Percentiles rank a stretch among this genome's conserved stretches.
These are phyloP conservation scores for Funneliformis mosseae DNA, from an alignment of 192 early-diverging fungal genomes.

Conservation along the genomic window DNA sequence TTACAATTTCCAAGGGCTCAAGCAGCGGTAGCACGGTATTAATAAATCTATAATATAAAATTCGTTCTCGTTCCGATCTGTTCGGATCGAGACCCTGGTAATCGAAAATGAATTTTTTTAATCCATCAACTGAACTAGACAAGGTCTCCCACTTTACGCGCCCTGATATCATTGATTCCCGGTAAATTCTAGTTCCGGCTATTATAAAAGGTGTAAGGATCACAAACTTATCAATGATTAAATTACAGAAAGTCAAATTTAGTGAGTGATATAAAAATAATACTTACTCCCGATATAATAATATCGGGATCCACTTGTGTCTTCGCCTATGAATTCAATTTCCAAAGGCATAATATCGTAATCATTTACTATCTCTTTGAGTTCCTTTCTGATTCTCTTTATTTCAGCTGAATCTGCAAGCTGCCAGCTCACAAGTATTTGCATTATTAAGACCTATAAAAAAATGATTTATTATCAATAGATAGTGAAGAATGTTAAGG, in stretches of 20 bases:
- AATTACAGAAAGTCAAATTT: background rate
- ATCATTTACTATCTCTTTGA: background rate
- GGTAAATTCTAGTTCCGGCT: constrained; percentile 14
- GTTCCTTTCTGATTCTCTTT: background rate
- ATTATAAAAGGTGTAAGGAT: background rate
- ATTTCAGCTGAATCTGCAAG: background rate
- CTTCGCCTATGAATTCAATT: constrained; percentile 15
- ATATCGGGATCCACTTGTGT: background rate
- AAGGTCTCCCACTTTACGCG: constrained; percentile 7
- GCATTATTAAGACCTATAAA: constrained; percentile 13
- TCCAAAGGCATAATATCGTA: background rate
- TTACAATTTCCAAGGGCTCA: background rate
- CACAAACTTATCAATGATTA: background rate
- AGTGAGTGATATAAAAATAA: background rate
- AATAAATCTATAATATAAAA: background rate
- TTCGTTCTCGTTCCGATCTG: background rate
- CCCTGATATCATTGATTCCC: background rate
- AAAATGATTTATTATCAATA: background rate
- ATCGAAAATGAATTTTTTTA: background rate
- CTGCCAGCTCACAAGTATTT: constrained; percentile 4
- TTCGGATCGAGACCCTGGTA: background rate
- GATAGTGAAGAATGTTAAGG: background rate
- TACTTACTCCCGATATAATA: constrained; percentile 19
- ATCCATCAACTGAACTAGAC: background rate
- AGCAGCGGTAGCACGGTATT: background rate